These are phyloP conservation scores for Myxozyma nipponensis DNA, from an alignment of 805 yeast species.

Conservation along the genomic window DNA sequence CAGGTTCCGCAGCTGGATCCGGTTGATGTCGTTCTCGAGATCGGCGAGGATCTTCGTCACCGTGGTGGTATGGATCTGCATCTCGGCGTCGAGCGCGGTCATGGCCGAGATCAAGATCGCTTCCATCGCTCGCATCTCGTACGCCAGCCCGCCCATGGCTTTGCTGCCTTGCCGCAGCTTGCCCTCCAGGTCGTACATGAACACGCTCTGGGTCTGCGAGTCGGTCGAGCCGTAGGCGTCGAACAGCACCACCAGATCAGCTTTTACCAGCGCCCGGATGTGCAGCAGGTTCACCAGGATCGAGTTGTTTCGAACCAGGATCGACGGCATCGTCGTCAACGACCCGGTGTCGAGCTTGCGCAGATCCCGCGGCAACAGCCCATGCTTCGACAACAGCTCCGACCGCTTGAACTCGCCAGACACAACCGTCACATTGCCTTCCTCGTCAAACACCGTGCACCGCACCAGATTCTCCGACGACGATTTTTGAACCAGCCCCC, in stretches of 20 bases:
- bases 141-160: conserved; percentile 55
- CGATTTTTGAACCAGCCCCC: conserved; percentile 18
- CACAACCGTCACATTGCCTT: conserved; percentile 66
- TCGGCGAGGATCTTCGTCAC: conserved; percentile 70
- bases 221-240: conserved; percentile 61
- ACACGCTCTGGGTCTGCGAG: conserved; percentile 65
- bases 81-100: conserved; percentile 74
- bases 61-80: conserved; percentile 77
- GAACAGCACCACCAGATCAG: conserved; percentile 74
- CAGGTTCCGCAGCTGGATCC: conserved; percentile 70
- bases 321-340: conserved; percentile 82
- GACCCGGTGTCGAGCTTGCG: conserved; percentile 80
- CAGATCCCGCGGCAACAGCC: conserved; percentile 81
- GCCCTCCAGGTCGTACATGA: conserved; percentile 75
- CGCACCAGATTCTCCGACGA: conserved; percentile 20
- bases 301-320: conserved; percentile 72
- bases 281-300: conserved; percentile 79
- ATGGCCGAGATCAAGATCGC: conserved; percentile 78
- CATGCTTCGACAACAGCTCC: conserved; percentile 67
- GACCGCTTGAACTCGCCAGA: conserved; percentile 71
- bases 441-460: conserved; percentile 73
- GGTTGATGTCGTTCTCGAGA: conserved; percentile 75
- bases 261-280: conserved; percentile 83
- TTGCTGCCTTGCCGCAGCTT: conserved; percentile 47
- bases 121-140: conserved; percentile 88